Conservation (phyloP, 2,329 filamentous ascomycete species). For the Claviceps quebecensis region DNA sequence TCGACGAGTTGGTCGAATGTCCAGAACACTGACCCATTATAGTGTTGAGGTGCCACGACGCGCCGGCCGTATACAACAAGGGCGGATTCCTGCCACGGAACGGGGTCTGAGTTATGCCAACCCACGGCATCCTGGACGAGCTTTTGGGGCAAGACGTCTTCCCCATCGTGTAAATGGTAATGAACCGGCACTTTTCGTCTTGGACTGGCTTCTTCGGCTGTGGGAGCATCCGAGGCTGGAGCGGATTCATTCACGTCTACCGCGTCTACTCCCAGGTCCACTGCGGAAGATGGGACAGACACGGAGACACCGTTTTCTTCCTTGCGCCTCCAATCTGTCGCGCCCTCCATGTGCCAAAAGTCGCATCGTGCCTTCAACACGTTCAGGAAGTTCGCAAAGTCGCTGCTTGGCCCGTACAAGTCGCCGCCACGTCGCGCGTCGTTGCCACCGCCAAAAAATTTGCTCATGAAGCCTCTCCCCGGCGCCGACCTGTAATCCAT, state of each 20-base stretch:
- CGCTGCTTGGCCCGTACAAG: slow-evolving; percentile 47
- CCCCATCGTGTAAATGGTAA: slow-evolving; percentile 14
- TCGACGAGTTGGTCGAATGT: slow-evolving; percentile 55
- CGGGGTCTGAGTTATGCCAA: slow-evolving; percentile 9
- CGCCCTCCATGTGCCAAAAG: slow-evolving; percentile 71
- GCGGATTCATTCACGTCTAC: neutral
- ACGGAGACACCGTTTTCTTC: slow-evolving; percentile 22
- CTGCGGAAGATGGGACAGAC: neutral
- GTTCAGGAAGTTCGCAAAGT: slow-evolving; percentile 64
- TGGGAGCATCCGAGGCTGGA: neutral
- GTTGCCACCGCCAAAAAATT: slow-evolving; percentile 28
- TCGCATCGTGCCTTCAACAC: slow-evolving; percentile 66
- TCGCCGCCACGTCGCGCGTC: slow-evolving; percentile 25
- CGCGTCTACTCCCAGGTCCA: neutral
- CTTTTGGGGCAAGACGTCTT: slow-evolving; percentile 17
- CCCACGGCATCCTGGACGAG: slow-evolving; percentile 12
- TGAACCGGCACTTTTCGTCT: slow-evolving; percentile 15
- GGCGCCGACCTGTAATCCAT: slow-evolving; percentile 49
- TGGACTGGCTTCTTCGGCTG: neutral
- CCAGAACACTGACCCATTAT: slow-evolving; percentile 47
- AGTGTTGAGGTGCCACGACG: slow-evolving; percentile 43
- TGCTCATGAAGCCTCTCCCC: slow-evolving; percentile 35
- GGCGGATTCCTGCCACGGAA: slow-evolving; percentile 28
- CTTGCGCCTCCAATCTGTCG: slow-evolving; percentile 53
- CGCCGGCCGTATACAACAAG: slow-evolving; percentile 49